Evolutionary conservation across 75 land plant genomes (phyloP), one percentile per base, ranked within the genome.

Genomic region (Ceratopteris richardii): DNA sequence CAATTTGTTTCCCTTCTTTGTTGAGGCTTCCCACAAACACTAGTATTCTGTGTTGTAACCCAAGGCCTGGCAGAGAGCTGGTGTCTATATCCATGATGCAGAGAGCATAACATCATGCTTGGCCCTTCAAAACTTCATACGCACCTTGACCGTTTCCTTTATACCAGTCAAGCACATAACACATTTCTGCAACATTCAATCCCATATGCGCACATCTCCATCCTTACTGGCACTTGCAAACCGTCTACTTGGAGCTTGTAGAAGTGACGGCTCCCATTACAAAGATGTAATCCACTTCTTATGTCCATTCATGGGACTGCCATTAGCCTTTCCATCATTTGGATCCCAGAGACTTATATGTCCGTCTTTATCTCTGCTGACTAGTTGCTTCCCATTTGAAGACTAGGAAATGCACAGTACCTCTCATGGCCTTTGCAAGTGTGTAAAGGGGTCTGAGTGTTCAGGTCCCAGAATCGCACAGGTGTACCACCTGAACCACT

Each of bases 401-500:
- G 98, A 89, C 98, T 96, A 94, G 26, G 91, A 82, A 63, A 94
- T 86, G 66, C 79, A 81, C 51, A 94, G 96, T 48, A 94, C 98
- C 98, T 86, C 59, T 70, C 86, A 63, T 94, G 98, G 22, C 95
- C 98, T 93, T 70, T 73, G 56, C 88, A 86, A 7, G 99, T 95
- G 60, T 61, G 80, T 29, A 86, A 52, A 46, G 99, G 99, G 10
- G 96, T 85, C 58, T 95, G 99, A 13, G 99, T 95, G 54, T 75
- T 83, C 17, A 95, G 76, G 55, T 95, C 99, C 99, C 99, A 95
- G 33, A 95, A 60, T 31, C 99, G 75, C 30, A 95, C 96, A 43
- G 88, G 79, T 7, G 96, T 90, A 56, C 90, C 99, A 56, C 99
- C 99, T 22, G 99, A 95, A 42, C 99, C 99, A 78, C 99, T 95